phyloP scores from a whole-genome alignment of 306 rosid genomes.

The Trifolium pratense region DNA sequence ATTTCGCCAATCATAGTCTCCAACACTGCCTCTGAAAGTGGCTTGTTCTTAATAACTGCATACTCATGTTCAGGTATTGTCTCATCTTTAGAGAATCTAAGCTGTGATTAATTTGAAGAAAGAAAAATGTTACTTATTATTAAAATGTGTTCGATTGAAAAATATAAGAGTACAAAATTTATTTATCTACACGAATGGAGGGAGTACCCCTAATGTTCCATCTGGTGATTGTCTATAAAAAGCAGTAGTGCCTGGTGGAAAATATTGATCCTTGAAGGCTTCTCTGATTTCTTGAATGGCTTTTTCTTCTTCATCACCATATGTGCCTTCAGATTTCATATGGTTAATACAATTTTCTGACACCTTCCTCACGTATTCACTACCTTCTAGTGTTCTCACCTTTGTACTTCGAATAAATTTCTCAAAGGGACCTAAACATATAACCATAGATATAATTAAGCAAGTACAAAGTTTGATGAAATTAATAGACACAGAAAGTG shows the following conservation, averaged over 20 bases:
- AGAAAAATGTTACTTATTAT: neutral
- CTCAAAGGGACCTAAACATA: conserved; percentile 71
- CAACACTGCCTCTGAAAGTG: conserved; percentile 64
- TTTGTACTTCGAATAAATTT: conserved; percentile 61
- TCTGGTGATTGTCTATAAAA: conserved; percentile 63
- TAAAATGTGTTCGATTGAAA: neutral
- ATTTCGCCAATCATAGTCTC: conserved; percentile 72
- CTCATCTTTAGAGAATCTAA: conserved; percentile 70
- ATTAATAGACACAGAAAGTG: too few relatives aligned
- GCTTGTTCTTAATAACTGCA: conserved; percentile 57
- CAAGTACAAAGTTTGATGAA: too few relatives aligned
- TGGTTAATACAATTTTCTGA: conserved; percentile 68
- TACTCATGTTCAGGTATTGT: conserved; percentile 49
- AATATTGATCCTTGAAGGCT: conserved; percentile 55
- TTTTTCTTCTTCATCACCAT: conserved; percentile 65
- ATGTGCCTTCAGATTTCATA: conserved; percentile 68
- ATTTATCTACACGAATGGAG: too few relatives aligned
- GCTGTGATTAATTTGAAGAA: conserved; percentile 43
- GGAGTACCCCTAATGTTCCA: conserved; percentile 67
- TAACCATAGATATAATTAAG: neutral
- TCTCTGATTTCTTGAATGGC: conserved; percentile 59
- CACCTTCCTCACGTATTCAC: conserved; percentile 64
- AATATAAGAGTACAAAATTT: too few relatives aligned
- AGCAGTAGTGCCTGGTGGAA: conserved; percentile 66
- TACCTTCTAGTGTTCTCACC: conserved; percentile 58